A percentile compares a stretch with the other conserved stretches of the same genome.
These are phyloP conservation scores for Fraxinus cuspidata DNA, from an alignment of 257 asterid species.

Conservation along the genomic window DNA sequence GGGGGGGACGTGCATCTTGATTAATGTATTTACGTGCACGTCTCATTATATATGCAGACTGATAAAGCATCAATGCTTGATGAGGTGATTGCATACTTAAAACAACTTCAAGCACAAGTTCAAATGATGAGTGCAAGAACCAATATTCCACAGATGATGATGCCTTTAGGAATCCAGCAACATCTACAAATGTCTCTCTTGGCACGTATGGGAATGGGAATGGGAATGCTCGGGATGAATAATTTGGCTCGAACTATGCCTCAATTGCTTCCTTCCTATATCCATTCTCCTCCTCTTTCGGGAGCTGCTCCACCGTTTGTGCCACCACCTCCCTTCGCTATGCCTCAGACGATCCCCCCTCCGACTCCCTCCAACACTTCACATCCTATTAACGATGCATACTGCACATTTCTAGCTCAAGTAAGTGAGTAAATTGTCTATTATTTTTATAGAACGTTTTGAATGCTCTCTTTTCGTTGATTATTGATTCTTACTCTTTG, in stretches of 20 bases:
- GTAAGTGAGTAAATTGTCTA: conserved; percentile 34
- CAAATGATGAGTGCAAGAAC: conserved; percentile 53
- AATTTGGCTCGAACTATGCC: conserved; percentile 33
- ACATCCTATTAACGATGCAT: conserved; percentile 41
- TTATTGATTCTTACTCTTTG: neutral
- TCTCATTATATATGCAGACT: conserved; percentile 35
- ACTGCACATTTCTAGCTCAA: conserved; percentile 51
- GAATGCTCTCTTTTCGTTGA: neutral
- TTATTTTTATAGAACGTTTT: neutral
- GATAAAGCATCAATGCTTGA: conserved; percentile 85
- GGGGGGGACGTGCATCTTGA: too few species aligned
- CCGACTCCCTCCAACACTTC: conserved; percentile 12
- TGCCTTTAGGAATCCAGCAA: conserved; percentile 61
- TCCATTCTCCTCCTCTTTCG: conserved; percentile 27
- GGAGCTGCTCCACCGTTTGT: conserved; percentile 34
- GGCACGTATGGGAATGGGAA: conserved; percentile 58
- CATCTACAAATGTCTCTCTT: conserved; percentile 64
- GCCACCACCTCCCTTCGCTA: conserved; percentile 35
- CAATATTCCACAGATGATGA: conserved; percentile 45
- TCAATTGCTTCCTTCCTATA: conserved; percentile 31
- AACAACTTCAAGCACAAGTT: conserved; percentile 69
- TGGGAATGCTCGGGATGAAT: conserved; percentile 52
- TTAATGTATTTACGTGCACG: neutral
- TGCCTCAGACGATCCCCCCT: conserved; percentile 32
- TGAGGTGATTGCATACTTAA: conserved; percentile 66